phyloP scores from a whole-genome alignment of 805 yeast species.

The Kodamaea leandrae region DNA sequence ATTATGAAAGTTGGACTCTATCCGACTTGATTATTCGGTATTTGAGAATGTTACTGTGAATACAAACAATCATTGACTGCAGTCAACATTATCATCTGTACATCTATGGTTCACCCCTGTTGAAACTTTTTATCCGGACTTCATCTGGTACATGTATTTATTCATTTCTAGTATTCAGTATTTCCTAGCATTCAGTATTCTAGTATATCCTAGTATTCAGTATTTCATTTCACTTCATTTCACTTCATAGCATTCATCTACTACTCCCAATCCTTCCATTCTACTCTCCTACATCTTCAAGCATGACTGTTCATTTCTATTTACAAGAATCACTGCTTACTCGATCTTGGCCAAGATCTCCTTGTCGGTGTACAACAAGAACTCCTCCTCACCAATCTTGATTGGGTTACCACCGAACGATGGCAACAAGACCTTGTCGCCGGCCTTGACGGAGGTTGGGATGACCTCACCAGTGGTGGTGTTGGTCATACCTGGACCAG shows the following conservation, averaged over 20 bases:
- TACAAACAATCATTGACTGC: too few species aligned
- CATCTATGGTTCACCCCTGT: too few species aligned
- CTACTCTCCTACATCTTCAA: not conserved
- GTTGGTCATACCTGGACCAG: constrained; percentile 90
- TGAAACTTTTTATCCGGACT: too few species aligned
- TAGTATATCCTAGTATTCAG: too few species aligned
- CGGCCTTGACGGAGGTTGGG: constrained; percentile 74
- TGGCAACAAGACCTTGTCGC: constrained; percentile 94
- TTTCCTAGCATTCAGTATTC: too few species aligned
- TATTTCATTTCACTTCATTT: too few species aligned
- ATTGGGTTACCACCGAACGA: constrained; percentile 89
- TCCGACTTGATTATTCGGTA: too few species aligned
- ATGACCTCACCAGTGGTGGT: constrained; percentile 66
- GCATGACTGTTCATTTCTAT: constrained; percentile 3
- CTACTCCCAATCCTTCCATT: not conserved
- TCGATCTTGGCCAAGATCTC: constrained; percentile 93
- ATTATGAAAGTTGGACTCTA: too few species aligned
- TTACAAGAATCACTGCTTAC: constrained; percentile 8
- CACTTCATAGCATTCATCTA: not conserved
- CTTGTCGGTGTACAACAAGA: constrained; percentile 82
- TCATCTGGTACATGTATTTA: too few species aligned
- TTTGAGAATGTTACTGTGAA: too few species aligned
- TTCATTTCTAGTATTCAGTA: too few species aligned
- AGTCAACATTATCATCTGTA: too few species aligned
- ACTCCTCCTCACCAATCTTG: constrained; percentile 83